Evolutionary conservation across 2,329 filamentous ascomycete genomes (phyloP).

Genomic region (Parasarocladium wereldwijsianum): DNA sequence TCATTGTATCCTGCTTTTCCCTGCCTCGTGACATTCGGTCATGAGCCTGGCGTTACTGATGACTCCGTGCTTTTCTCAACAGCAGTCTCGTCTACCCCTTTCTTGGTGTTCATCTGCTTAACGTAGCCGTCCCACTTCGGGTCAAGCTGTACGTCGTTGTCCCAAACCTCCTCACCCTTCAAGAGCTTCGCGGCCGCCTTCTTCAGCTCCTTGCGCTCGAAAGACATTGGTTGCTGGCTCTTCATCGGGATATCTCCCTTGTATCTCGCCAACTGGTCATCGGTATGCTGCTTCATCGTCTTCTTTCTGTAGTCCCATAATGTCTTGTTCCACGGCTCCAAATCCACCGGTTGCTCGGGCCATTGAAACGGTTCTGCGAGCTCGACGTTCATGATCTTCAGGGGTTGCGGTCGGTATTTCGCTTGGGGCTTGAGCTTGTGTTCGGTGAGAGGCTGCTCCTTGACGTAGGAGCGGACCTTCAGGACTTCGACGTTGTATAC

Average conservation of each 20-base stretch:
- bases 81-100: slow-evolving; percentile 10
- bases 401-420: slow-evolving; percentile 54
- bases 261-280: slow-evolving; percentile 22
- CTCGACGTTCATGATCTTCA: slow-evolving; percentile 93
- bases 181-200: slow-evolving; percentile 49
- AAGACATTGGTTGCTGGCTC: slow-evolving; percentile 25
- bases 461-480: slow-evolving; percentile 63
- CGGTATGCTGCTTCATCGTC: slow-evolving; percentile 29
- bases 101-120: slow-evolving; percentile 10
- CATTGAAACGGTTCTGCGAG: slow-evolving; percentile 78
- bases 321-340: slow-evolving; percentile 49
- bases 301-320: slow-evolving; percentile 38
- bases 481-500: slow-evolving; percentile 63
- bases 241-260: slow-evolving; percentile 22
- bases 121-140: slow-evolving; percentile 27
- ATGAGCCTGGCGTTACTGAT: slow-evolving; percentile 5
- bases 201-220: slow-evolving; percentile 35
- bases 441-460: slow-evolving; percentile 43
- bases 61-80: slow-evolving; percentile 7
- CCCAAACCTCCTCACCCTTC: slow-evolving; percentile 47
- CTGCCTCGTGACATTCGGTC: too few species aligned
- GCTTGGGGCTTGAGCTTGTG: slow-evolving; percentile 32
- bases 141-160: slow-evolving; percentile 28
- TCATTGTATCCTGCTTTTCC: slow-evolving; percentile 2
- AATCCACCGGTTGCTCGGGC: slow-evolving; percentile 54